A percentile compares a stretch with the other conserved stretches of the same genome.
Evolutionary conservation across 192 early-diverging fungal genomes (phyloP).

Genomic region (Diversispora eburnea): DNA sequence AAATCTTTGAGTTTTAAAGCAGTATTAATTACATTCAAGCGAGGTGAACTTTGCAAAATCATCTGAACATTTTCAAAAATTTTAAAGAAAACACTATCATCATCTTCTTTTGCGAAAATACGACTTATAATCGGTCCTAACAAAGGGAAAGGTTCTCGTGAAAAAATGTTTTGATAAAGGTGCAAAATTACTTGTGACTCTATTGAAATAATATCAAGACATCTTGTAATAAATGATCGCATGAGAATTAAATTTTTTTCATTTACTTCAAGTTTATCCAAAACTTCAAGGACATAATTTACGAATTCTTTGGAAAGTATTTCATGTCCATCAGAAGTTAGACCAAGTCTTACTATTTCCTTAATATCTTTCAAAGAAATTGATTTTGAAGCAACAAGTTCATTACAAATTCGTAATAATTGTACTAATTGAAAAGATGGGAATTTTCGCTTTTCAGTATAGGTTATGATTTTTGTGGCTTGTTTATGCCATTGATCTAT

Average conservation of each 20-base stretch:
- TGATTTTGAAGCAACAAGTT: slow-evolving; percentile 5
- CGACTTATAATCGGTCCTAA: not conserved
- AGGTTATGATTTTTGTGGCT: slow-evolving; percentile 13
- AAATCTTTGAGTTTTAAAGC: not conserved
- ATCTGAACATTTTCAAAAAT: not conserved
- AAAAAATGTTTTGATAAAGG: slow-evolving; percentile 19
- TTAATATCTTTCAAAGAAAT: slow-evolving; percentile 7
- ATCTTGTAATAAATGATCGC: slow-evolving; percentile 6
- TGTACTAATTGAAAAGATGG: not conserved
- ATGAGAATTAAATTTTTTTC: slow-evolving; percentile 3
- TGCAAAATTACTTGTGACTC: not conserved
- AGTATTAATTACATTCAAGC: slow-evolving; percentile 19
- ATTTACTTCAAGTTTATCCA: slow-evolving; percentile 10
- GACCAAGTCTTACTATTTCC: not conserved
- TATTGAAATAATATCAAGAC: not conserved
- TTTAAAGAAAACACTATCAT: not conserved
- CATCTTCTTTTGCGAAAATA: not conserved
- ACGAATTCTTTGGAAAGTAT: slow-evolving; percentile 10
- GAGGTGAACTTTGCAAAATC: not conserved
- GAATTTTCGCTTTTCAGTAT: not conserved
- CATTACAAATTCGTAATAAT: slow-evolving; percentile 11
- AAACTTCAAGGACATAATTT: not conserved
- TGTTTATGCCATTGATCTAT: slow-evolving; percentile 10
- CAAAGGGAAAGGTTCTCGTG: not conserved
- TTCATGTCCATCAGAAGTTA: not conserved